Evolutionary conservation across 2,329 filamentous ascomycete genomes (phyloP), one percentile per base, ranked within the genome.

Genomic region (Aspergillus unguis): DNA sequence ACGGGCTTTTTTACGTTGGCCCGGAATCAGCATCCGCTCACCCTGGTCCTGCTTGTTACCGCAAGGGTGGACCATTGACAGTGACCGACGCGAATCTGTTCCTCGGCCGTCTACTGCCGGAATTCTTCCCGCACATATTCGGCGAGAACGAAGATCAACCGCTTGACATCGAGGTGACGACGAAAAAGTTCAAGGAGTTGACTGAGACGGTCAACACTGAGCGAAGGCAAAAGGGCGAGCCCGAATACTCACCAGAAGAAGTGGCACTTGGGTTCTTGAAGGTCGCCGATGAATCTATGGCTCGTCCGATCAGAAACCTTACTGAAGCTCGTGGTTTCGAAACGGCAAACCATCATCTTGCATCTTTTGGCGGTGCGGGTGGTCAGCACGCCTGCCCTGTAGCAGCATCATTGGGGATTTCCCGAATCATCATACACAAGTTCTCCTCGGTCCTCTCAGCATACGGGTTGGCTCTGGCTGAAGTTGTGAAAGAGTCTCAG

Each of bases 111-210:
- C 76, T 97, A 3, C 73, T 96, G 1, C 92, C 92, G 0, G 90
- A 95, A 56, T 96, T 95, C 77, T 97, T 97, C 71, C 92, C 92
- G 0, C 92, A 92, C 68, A 96, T 97, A 54, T 96, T 97, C 62
- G 92, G 92, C 42, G 87, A 90, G 68, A 87, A 92, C 41, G 92
- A 96, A 67, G 80, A 96, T 56, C 85, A 96, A 68, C 87, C 85
- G 0, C 73, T 96, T 1, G 91, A 96, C 65, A 77, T 82, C 1
- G 81, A 87, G 52, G 87, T 88, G 1, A 95, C 89, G 62, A 81
- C 84, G 67, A 85, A 82, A 62, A 80, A 89, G 1, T 88, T 96
- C 55, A 80, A 87, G 57, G 85, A 91, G 60, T 76, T 96, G 7
- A 84, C 90, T 0, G 80, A 87, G 36, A 81, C 50, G 25, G 54